A percentile compares a stretch with the other conserved stretches of the same genome.
phyloP scores from a whole-genome alignment of 768 basidiomycete genomes.

The Kwoniella newhampshirensis region DNA sequence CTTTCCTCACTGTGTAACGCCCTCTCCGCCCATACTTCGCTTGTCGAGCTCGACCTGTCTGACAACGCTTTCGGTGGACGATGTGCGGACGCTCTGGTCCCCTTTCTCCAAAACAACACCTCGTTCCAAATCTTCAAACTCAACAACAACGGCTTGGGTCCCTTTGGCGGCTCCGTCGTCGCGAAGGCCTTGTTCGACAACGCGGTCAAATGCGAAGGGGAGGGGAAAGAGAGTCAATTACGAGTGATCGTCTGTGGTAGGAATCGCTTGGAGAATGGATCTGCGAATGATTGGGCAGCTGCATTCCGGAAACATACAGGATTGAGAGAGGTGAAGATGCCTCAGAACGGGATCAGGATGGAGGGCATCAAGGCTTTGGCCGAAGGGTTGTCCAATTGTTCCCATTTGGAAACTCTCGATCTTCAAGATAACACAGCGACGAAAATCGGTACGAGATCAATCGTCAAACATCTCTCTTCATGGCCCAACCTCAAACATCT shows the following conservation, averaged over 20 bases:
- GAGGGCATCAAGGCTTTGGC: conserved; percentile 81
- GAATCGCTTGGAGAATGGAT: conserved; percentile 91
- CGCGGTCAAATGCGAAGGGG: conserved; percentile 65
- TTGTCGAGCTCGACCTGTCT: conserved; percentile 83
- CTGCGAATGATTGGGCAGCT: conserved; percentile 75
- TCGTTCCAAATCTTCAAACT: conserved; percentile 79
- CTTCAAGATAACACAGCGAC: conserved; percentile 72
- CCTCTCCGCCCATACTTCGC: conserved; percentile 72
- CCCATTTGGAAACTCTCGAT: conserved; percentile 72
- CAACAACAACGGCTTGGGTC: conserved; percentile 96
- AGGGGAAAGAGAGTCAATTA: conserved; percentile 69
- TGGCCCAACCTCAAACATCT: conserved; percentile 75
- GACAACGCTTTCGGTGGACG: conserved; percentile 97
- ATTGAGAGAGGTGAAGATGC: conserved; percentile 82
- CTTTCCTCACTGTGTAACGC: conserved; percentile 85
- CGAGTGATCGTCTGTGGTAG: conserved; percentile 85
- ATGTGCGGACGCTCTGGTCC: conserved; percentile 89
- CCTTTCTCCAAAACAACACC: conserved; percentile 79
- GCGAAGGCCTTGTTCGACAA: conserved; percentile 79
- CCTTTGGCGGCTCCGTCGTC: conserved; percentile 78
- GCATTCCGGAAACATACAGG: conserved; percentile 83
- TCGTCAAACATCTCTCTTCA: conserved; percentile 64
- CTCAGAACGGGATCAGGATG: conserved; percentile 97
- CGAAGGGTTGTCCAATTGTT: conserved; percentile 67
- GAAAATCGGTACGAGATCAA: conserved; percentile 57